Evolutionary conservation across 768 basidiomycete genomes (phyloP), one percentile per base, ranked within the genome.

Genomic region (Tylopilus rubrobrunneus): DNA sequence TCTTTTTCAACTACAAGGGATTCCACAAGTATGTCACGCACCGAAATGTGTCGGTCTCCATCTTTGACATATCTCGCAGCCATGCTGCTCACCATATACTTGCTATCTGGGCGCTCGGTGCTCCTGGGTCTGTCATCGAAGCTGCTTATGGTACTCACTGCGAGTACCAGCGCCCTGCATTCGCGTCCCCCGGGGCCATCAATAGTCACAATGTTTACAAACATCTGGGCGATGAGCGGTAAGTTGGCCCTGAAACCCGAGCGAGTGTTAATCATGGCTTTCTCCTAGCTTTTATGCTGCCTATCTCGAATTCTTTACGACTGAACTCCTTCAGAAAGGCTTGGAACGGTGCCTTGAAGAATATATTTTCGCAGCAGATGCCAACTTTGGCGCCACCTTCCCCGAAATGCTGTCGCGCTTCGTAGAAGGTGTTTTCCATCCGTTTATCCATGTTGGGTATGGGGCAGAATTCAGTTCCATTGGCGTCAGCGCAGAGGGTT

Each of bases 401-500:
- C 63, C 63, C 1, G 57, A 75, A 55, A 83, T 88, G 83, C 60
- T 87, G 14, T 75, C 73, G 42, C 77, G 85, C 11, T 76, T 83
- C 56, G 36, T 84, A 15, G 74, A 74, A 1, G 84, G 83, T 3
- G 61, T 85, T 8, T 27, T 88, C 5, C 87, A 89, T 59, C 82
- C 86, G 0, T 51, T 87, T 39, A 87, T 89, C 43, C 83, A 87
- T 58, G 58, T 71, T 3, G 86, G 83, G 14, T 80, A 81, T 65
- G 86, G 85, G 4, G 66, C 77, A 4, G 87, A 88, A 63, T 87
- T 87, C 55, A 73, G 75, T 14, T 52, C 84, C 21, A 76, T 79
- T 7, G 86, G 85, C 0, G 65, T 86, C 45, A 66, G 81, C 2
- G 80, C 80, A 1, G 86, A 89, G 73, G 87, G 86, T 85, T 49